Percentiles rank a stretch among this genome's conserved stretches.
phyloP scores from a whole-genome alignment of 768 basidiomycete genomes.

The Mycena metata region DNA sequence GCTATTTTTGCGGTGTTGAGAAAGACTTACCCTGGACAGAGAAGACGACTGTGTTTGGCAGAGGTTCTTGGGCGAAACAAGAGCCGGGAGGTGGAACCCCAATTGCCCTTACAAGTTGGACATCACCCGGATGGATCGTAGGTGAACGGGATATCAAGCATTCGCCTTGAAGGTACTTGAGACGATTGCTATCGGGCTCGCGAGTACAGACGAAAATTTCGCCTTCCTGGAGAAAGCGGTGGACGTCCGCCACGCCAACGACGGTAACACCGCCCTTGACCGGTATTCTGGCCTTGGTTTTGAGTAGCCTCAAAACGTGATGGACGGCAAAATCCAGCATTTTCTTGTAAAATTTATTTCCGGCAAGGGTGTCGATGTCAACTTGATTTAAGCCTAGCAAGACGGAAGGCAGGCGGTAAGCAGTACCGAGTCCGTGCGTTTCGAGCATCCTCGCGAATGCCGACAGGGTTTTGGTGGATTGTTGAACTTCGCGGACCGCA shows the following conservation, averaged over 20 bases:
- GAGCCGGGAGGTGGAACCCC: slow-evolving; percentile 68
- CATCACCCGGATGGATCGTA: slow-evolving; percentile 78
- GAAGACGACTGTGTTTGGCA: slow-evolving; percentile 77
- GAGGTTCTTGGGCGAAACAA: slow-evolving; percentile 63
- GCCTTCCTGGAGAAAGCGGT: slow-evolving; percentile 62
- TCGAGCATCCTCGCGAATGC: slow-evolving; percentile 66
- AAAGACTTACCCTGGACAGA: slow-evolving; percentile 61
- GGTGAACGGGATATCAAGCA: slow-evolving; percentile 75
- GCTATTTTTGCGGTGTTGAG: not conserved
- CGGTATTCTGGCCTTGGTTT: slow-evolving; percentile 76
- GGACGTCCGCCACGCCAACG: slow-evolving; percentile 80
- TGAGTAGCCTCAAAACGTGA: slow-evolving; percentile 76
- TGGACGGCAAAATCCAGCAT: slow-evolving; percentile 68
- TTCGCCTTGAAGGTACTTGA: slow-evolving; percentile 65
- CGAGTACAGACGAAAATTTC: slow-evolving; percentile 75
- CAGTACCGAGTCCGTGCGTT: slow-evolving; percentile 66
- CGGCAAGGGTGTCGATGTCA: slow-evolving; percentile 51
- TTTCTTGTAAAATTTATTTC: slow-evolving; percentile 64
- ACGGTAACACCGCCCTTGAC: slow-evolving; percentile 74
- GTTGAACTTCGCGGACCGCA: slow-evolving; percentile 63
- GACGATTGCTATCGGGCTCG: slow-evolving; percentile 49
- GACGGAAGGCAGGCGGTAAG: slow-evolving; percentile 68
- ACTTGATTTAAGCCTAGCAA: slow-evolving; percentile 65
- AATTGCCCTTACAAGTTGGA: slow-evolving; percentile 71
- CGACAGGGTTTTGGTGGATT: slow-evolving; percentile 57